Percentiles rank a stretch among this genome's conserved stretches.
These are phyloP conservation scores for Blastocystis sp. DNA, from an alignment of 352 stramenopile genomes.

Conservation along the genomic window DNA sequence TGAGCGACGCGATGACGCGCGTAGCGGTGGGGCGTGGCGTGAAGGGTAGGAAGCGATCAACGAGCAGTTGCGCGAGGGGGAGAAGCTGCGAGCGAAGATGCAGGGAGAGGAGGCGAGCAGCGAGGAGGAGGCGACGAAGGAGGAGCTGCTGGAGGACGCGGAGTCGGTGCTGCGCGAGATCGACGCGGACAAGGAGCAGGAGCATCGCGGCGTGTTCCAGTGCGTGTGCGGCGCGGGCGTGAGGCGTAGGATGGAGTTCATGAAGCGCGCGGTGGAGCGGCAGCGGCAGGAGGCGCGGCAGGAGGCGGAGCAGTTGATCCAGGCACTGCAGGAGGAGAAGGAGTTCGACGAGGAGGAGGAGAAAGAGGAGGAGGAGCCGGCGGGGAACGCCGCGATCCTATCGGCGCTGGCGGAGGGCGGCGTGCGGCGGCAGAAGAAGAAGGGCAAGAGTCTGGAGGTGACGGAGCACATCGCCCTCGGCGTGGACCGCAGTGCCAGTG, in stretches of 20 bases:
- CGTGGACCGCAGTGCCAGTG: background rate
- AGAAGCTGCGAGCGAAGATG: conserved; percentile 90
- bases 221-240: background rate
- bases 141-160: conserved; percentile 73
- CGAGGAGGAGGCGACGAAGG: conserved; percentile 73
- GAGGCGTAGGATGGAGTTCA: conserved; percentile 86
- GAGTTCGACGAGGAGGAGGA: conserved; percentile 83
- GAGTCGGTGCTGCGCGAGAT: conserved; percentile 72
- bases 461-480: conserved; percentile 19
- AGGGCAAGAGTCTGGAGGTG: conserved; percentile 48
- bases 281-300: conserved; percentile 84
- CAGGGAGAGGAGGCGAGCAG: conserved; percentile 77
- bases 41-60: conserved; percentile 76
- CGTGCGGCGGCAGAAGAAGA: conserved; percentile 40
- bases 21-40: conserved; percentile 45
- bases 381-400: conserved; percentile 72
- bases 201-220: conserved; percentile 73
- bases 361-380: conserved; percentile 77
- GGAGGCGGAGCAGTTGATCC: conserved; percentile 81
- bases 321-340: conserved; percentile 86
- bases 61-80: conserved; percentile 81
- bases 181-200: conserved; percentile 76
- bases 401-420: conserved; percentile 67
- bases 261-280: conserved; percentile 91
- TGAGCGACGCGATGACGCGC: conserved; percentile 85